Conservation (phyloP, 2,329 filamentous ascomycete genomes). For the Zelopaecilomyces penicillatus region DNA sequence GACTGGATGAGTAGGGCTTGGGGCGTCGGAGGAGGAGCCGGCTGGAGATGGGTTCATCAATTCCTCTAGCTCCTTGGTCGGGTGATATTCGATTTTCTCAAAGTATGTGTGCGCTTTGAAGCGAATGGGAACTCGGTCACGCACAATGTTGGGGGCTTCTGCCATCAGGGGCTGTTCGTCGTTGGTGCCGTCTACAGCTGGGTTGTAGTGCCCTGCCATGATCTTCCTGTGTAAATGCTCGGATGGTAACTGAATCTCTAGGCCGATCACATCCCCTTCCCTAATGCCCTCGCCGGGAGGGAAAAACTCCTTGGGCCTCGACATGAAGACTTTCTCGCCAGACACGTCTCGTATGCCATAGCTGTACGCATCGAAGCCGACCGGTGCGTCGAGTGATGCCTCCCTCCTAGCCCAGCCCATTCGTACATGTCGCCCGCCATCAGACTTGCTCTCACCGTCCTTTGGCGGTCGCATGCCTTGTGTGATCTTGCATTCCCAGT, state of each 20-base stretch:
- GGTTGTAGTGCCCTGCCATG: constrained; percentile 80
- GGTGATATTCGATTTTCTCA: constrained; percentile 82
- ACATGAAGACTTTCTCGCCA: constrained; percentile 89
- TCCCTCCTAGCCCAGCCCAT: constrained; percentile 81
- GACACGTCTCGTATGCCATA: constrained; percentile 86
- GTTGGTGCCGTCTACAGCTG: constrained; percentile 62
- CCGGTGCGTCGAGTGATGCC: constrained; percentile 72
- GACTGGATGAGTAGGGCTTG: constrained; percentile 62
- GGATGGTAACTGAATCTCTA: constrained; percentile 86
- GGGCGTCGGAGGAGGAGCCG: constrained; percentile 42
- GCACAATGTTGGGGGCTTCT: constrained; percentile 72
- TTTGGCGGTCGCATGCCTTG: constrained; percentile 52
- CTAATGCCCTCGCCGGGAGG: constrained; percentile 67
- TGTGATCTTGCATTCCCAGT: constrained; percentile 88
- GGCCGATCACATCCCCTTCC: constrained; percentile 87
- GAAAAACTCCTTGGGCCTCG: constrained; percentile 85
- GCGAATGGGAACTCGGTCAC: constrained; percentile 88
- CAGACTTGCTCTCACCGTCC: constrained; percentile 33
- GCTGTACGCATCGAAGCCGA: constrained; percentile 85
- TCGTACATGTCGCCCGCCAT: constrained; percentile 59
- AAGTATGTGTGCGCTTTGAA: constrained; percentile 94
- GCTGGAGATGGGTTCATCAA: constrained; percentile 61
- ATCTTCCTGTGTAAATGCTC: constrained; percentile 81
- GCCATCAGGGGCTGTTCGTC: constrained; percentile 46
- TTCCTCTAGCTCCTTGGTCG: constrained; percentile 82